Evolutionary conservation across 768 basidiomycete species (phyloP), one percentile per base, ranked within the genome.

Genomic region (Amanita rimosa): DNA sequence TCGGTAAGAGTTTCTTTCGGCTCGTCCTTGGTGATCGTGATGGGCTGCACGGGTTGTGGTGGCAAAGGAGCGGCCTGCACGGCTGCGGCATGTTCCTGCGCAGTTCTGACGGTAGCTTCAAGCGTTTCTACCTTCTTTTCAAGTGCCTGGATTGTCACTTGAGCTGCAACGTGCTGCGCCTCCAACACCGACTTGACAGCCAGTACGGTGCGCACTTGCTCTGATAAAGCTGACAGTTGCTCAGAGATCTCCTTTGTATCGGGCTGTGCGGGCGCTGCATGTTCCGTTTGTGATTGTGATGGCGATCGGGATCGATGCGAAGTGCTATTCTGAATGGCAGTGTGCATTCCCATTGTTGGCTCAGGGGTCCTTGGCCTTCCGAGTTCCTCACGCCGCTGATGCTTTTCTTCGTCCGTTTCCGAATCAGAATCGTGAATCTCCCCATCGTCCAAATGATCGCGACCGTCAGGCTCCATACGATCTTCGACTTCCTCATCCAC

Each of bases 281-380:
- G 56, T 1, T 58, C 64, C 52, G 51, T 63, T 2, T 62, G 61
- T n/a, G 66, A 61, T 1, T 57, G 57, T 8, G 59, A 59, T 11
- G 40, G 53, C 17, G 51, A 48, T 19, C 19, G 38, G 5, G 31
- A 31, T 31, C 34, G 49, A 10, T 42, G 44, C 13, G 49, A 17
- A 7, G 21, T 10, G 16, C 17, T 21, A 10, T 29, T 35, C 22
- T 29, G 36, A 35, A 66, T 55, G 13, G 55, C 42, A 44, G 56
- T 44, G 50, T 54, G 57, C 55, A 66, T 51, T 61, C 74, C 66
- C 13, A 69, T 57, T 27, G 76, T 78, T 4, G 88, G 90, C 58
- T 92, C 90, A 0, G 89, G 90, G 5, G 91, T 93, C 6, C 75
- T 70, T 3, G 88, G 89, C 36, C 87, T 72, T 2, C 81, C 83